Evolutionary conservation across 139 green algal genomes (phyloP).

Genomic region (Chlorella vulgaris): DNA sequence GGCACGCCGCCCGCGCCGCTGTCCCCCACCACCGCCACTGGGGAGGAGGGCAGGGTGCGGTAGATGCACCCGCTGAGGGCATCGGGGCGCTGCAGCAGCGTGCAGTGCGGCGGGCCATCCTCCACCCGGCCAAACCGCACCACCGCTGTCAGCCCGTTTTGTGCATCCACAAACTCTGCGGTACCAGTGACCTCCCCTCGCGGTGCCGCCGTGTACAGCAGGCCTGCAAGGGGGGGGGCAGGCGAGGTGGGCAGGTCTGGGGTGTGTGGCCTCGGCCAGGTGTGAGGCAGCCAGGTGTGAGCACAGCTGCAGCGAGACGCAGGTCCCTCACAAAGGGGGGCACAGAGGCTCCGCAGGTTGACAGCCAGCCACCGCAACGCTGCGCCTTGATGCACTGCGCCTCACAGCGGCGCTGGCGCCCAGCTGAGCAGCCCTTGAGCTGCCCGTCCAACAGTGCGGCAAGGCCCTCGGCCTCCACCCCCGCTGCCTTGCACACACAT

Average conservation of each 20-base stretch:
- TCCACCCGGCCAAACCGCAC: slow-evolving; percentile 62
- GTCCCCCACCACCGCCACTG: not conserved
- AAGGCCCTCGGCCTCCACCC: not conserved
- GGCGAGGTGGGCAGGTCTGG: not conserved
- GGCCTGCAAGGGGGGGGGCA: slow-evolving; percentile 6
- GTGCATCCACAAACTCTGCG: slow-evolving; percentile 54
- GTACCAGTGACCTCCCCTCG: slow-evolving; percentile 58
- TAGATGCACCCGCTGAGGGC: slow-evolving; percentile 66
- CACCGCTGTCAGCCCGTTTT: slow-evolving; percentile 48
- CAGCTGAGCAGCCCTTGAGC: not conserved
- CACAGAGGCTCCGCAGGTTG: too few relatives aligned
- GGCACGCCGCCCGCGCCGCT: not conserved
- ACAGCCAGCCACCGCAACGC: too few relatives aligned
- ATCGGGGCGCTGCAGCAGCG: slow-evolving; percentile 62
- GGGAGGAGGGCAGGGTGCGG: not conserved
- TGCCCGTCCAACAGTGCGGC: not conserved
- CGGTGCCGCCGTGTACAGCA: slow-evolving; percentile 54
- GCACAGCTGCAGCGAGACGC: too few relatives aligned
- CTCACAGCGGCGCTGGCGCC: too few relatives aligned
- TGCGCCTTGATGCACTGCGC: too few relatives aligned
- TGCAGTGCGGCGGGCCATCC: not conserved
- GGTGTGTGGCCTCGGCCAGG: not conserved
- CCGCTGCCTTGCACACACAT: not conserved
- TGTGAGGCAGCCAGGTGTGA: not conserved
- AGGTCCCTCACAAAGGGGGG: too few relatives aligned